Base-by-base conservation (phyloP, 73 alveolate species). In the Symbiodinium pilosum region DNA sequence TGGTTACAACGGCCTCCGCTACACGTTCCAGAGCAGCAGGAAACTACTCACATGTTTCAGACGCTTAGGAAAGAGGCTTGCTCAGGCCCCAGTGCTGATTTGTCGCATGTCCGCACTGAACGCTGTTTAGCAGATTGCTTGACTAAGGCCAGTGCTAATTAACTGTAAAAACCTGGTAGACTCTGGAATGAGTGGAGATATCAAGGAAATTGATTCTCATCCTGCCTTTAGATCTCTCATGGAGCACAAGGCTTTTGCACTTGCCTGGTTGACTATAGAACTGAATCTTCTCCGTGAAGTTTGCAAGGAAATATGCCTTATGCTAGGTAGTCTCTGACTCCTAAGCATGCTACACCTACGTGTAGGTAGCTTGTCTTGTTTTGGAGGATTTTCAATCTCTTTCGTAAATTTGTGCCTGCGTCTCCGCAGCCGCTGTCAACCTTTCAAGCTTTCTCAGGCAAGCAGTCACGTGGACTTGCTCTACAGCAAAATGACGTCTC, bases 41-140 rank as follows among this genome's bases (percentile, higher is more conserved):
- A 86, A 38, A 86, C 94, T 26, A 86, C 52, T 41, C 94, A 86
- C 39, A n/a, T 86, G 94, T 21, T 86, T 6, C 94, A 86, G 38
- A 86, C 34, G 94, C 38, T 86, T 24, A 24, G 94, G 30, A 47
- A 86, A 54, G 94, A 86, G 26, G 51, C 84, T 18, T n/a, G 54
- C 39, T 52, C 52, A 11, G 93, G 51, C 1, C 32, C 40, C 26
- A 85, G 28, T 28, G 36, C 40, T 4, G 93, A 85, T 43, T 38
- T 54, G 47, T 16, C 84, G 5, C 94, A 86, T 36, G 83, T 86
- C 1, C 84, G 94, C 14, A 64, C 75, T 4, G 71, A 88, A 26
- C 30, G n/a, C 34, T 88, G 95, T 68, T 34, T 88, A 8, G 12
- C 86, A 6, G 86, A 75, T 47, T 14, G 51, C 4, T 30, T 75